These are phyloP conservation scores for Mortierella sp. DNA, from an alignment of 371 early-diverging fungal genomes.

Conservation along the genomic window DNA sequence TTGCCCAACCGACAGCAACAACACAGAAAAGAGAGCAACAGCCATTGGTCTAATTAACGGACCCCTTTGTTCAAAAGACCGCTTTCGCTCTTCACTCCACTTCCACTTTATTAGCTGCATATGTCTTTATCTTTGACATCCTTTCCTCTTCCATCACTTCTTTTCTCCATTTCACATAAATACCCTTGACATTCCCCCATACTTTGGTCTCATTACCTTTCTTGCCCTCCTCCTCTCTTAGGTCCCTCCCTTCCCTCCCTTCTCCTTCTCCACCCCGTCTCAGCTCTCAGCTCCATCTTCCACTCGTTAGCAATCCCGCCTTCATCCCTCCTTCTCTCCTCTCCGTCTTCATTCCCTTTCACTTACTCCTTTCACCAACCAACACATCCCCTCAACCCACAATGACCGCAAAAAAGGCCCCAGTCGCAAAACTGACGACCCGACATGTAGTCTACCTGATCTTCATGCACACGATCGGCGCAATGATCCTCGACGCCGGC, in stretches of 20 bases:
- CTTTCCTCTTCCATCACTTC: neutral
- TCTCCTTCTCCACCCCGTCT: slow-evolving; percentile 6
- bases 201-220: neutral
- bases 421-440: slow-evolving; percentile 36
- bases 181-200: neutral
- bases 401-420: slow-evolving; percentile 30
- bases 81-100: neutral
- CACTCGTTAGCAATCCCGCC: neutral
- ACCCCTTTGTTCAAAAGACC: neutral
- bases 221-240: slow-evolving; percentile 3
- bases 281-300: slow-evolving; percentile 1
- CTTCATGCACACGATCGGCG: slow-evolving; percentile 51
- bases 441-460: slow-evolving; percentile 49
- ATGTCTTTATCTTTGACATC: neutral
- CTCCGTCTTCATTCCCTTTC: neutral
- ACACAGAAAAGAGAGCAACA: neutral
- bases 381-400: neutral
- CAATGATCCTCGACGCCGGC: slow-evolving; percentile 50
- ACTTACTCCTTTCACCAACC: neutral
- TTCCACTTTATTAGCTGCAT: neutral
- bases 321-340: neutral
- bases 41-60: neutral
- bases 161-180: neutral
- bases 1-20: neutral
- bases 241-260: neutral